Evolutionary conservation across 345 rosid genomes (phyloP).

Genomic region (Brassica nigra): DNA sequence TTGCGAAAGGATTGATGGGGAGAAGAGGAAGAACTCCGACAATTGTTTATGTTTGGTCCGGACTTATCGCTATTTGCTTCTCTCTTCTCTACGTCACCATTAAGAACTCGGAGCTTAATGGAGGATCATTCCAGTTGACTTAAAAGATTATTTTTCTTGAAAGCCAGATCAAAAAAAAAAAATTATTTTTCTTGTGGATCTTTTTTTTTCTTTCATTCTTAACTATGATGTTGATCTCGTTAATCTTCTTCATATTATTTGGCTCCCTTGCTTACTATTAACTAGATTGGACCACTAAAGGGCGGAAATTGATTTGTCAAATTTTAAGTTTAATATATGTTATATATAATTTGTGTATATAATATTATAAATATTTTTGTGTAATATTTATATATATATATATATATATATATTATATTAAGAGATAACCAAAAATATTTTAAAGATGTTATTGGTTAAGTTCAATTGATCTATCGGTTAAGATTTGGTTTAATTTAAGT

Average conservation of each 20-base stretch:
- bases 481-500: too few species aligned
- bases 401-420: too few species aligned
- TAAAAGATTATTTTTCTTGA: slow-evolving; percentile 6
- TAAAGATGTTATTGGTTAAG: too few species aligned
- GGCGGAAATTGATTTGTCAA: too few species aligned
- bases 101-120: slow-evolving; percentile 48
- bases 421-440: too few species aligned
- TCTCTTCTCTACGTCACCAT: slow-evolving; percentile 79
- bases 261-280: not conserved
- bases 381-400: too few species aligned
- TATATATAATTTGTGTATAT: too few species aligned
- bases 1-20: slow-evolving; percentile 84
- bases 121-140: slow-evolving; percentile 60
- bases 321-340: too few species aligned
- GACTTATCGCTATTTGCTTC: slow-evolving; percentile 69
- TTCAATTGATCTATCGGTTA: too few species aligned
- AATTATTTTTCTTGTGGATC: not conserved
- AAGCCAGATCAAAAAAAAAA: not conserved
- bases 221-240: not conserved
- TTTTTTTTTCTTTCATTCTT: not conserved
- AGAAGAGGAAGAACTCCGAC: slow-evolving; percentile 73
- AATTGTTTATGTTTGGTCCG: slow-evolving; percentile 72
- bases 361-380: too few species aligned
- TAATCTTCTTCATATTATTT: not conserved
- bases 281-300: too few species aligned